phyloP scores from a whole-genome alignment of 495 filamentous ascomycete species.

The Echria macrotheca region DNA sequence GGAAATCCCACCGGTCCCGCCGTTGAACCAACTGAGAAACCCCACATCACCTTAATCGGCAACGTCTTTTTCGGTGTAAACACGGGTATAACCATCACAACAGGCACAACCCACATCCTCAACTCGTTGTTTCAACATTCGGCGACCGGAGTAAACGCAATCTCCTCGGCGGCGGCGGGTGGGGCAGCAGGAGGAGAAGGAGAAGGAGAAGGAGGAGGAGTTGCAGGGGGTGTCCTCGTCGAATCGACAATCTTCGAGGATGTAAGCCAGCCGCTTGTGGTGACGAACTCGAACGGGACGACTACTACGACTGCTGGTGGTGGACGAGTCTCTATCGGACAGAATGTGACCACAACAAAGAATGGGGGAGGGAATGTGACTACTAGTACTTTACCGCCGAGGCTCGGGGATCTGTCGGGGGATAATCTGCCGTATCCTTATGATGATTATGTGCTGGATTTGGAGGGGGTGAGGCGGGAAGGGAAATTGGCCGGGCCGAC shows the following conservation, averaged over 20 bases:
- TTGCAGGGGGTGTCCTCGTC: conserved; percentile 1
- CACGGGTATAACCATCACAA: conserved; percentile 52
- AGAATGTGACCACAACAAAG: not conserved
- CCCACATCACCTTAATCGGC: conserved; percentile 53
- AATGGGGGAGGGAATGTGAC: not conserved
- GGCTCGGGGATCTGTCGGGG: not conserved
- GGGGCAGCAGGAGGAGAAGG: no score
- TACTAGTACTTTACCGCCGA: conserved; percentile 1
- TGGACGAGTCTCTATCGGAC: not conserved
- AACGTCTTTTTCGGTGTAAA: conserved; percentile 56
- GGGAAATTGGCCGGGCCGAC: conserved; percentile 7
- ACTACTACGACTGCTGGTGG: no score
- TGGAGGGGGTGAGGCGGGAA: not conserved
- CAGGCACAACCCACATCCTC: conserved; percentile 48
- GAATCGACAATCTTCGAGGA: conserved; percentile 6
- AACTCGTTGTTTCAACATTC: conserved; percentile 21
- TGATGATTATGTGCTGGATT: conserved; percentile 9
- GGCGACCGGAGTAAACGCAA: conserved; percentile 1
- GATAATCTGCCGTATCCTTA: conserved; percentile 12
- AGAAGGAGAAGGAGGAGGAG: no score
- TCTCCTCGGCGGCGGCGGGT: no score
- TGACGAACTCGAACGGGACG: no score
- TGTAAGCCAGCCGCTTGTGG: not conserved
- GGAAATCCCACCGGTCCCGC: conserved; percentile 49
- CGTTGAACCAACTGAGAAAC: conserved; percentile 42